Evolutionary conservation across 1,284 basidiomycete species (phyloP), one percentile per base, ranked within the genome.

Genomic region (Leccinum griseonigrum): DNA sequence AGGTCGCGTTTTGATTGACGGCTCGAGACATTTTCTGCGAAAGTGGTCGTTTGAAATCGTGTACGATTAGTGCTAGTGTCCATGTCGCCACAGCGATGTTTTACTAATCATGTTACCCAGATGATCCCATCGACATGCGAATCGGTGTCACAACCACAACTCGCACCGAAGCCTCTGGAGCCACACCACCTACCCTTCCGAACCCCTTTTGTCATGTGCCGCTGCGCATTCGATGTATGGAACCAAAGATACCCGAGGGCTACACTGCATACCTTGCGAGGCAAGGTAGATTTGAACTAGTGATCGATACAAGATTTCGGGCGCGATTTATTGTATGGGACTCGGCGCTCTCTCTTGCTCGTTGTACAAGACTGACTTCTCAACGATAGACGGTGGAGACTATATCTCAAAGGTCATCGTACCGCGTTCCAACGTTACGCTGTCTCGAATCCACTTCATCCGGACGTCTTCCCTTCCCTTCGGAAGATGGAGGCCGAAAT

Each of bases 401-500:
- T 92, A 95, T 56, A 78, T 96, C 67, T 86, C 87, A 70, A 82
- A 83, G 65, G 78, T 92, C 59, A 84, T 92, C 60, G 83, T 89
- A 78, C 86, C 6, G 89, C 89, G 0, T 90, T 89, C 67, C 79
- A 85, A 64, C 83, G 84, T 26, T 93, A 92, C 66, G 85, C 84
- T 56, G 83, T 92, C 59, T 90, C 92, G 31, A 98, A 98, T 71
- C 96, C 97, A 1, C 81, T 98, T 2, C 97, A 98, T 71, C 95
- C 96, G 0, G 95, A 97, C 65, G 90, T 97, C 40, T 98, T 99
- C 79, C 96, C 97, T 1, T 91, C 92, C 0, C 81, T 98, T 5
- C 84, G 97, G 57, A 96, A 97, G 78, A 99, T 99, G 97, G 97
- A 99, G 73, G 91, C 95, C 8, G 96, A 98, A 73, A 86, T 98